Conservation (phyloP, 192 early-diverging fungal species). For the Coemansia sp. region DNA sequence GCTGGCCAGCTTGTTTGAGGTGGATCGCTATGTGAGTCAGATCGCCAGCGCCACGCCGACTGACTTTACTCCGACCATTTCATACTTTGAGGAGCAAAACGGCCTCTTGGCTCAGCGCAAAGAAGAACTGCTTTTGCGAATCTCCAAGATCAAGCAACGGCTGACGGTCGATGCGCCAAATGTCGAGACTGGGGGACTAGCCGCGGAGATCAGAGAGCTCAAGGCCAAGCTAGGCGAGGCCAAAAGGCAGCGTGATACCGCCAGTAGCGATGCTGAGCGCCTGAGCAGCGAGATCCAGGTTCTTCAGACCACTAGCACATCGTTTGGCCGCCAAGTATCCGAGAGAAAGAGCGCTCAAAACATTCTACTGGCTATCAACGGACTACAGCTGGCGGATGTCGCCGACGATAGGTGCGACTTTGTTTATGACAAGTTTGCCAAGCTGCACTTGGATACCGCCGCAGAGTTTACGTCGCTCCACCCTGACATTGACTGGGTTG, state of each 20-base stretch:
- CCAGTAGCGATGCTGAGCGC: constrained; percentile 10
- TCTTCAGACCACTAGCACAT: constrained; percentile 29
- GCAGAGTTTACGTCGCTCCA: constrained; percentile 50
- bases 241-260: constrained; percentile 22
- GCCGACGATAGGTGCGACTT: constrained; percentile 40
- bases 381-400: constrained; percentile 30
- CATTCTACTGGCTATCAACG: constrained; percentile 47
- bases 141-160: constrained; percentile 28
- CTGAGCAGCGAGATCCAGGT: constrained; percentile 28
- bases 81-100: constrained; percentile 36
- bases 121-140: constrained; percentile 32
- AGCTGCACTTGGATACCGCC: constrained; percentile 30
- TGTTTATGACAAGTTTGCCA: constrained; percentile 44
- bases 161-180: constrained; percentile 21
- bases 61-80: constrained; percentile 5
- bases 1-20: constrained; percentile 37
- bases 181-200: constrained; percentile 13
- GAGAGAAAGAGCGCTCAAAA: constrained; percentile 45
- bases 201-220: constrained; percentile 31
- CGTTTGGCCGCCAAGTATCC: constrained; percentile 31
- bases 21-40: constrained; percentile 34
- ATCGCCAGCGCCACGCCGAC: constrained; percentile 10
- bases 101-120: constrained; percentile 16
- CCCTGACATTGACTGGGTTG: constrained; percentile 51
- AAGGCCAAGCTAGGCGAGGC: constrained; percentile 10